These are phyloP conservation scores for Phalaenopsis hybrid DNA, from an alignment of 116 monocot species.

Conservation along the genomic window DNA sequence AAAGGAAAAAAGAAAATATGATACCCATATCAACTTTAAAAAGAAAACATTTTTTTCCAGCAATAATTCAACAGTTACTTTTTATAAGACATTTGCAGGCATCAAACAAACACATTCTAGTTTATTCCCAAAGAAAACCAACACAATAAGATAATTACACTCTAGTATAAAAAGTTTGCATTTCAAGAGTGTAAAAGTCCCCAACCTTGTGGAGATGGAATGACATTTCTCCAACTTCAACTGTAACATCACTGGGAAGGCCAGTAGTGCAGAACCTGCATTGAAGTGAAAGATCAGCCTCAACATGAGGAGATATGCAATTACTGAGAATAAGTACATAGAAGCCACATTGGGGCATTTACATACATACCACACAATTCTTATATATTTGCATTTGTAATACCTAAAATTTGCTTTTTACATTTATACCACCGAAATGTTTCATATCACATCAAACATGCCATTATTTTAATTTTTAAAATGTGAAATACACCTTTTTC, in stretches of 20 bases:
- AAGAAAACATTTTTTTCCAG: too few species aligned
- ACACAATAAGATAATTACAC: neutral
- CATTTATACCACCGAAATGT: too few species aligned
- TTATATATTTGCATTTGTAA: too few species aligned
- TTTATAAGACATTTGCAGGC: too few species aligned
- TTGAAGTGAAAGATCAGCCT: conserved; percentile 1
- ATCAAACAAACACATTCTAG: neutral
- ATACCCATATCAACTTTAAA: too few species aligned
- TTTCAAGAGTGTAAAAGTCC: neutral
- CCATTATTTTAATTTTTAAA: too few species aligned
- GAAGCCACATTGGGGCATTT: neutral
- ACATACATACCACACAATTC: too few species aligned
- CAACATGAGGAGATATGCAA: neutral
- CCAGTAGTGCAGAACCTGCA: conserved; percentile 16
- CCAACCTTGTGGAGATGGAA: conserved; percentile 23
- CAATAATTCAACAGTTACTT: too few species aligned
- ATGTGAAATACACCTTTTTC: too few species aligned
- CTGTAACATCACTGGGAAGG: conserved; percentile 18
- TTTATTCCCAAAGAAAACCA: neutral
- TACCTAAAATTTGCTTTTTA: too few species aligned
- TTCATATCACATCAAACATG: too few species aligned
- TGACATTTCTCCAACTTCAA: conserved; percentile 17
- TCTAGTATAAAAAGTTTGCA: neutral
- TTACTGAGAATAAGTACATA: neutral
- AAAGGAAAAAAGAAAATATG: neutral